Evolutionary conservation across 805 yeast species (phyloP).

Genomic region (Nakazawaea wickerhamii): DNA sequence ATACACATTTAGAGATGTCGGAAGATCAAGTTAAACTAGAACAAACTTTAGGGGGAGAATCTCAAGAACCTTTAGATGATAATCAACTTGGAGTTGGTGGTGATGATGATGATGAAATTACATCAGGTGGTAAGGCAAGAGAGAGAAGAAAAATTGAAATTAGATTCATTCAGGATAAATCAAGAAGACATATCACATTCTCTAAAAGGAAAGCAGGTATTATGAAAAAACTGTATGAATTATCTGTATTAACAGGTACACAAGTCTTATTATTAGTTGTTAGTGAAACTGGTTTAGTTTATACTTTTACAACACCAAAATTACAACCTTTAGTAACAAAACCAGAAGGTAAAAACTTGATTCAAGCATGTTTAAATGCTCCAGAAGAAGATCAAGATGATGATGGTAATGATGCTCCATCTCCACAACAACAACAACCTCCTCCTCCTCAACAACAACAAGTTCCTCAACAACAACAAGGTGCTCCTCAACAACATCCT

Average conservation of each 20-base stretch:
- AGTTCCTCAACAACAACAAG: slow-evolving; percentile 29
- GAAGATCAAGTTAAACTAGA: slow-evolving; percentile 13
- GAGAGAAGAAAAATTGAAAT: slow-evolving; percentile 89
- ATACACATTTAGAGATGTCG: slow-evolving; percentile 3
- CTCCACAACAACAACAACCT: slow-evolving; percentile 17
- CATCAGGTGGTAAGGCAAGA: slow-evolving; percentile 42
- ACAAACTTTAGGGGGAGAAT: slow-evolving; percentile 12
- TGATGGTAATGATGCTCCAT: slow-evolving; percentile 32
- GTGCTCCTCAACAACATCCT: slow-evolving; percentile 23
- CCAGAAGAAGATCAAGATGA: slow-evolving; percentile 81
- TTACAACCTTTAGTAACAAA: slow-evolving; percentile 96
- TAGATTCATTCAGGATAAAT: slow-evolving; percentile 94
- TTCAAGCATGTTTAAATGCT: slow-evolving; percentile 95
- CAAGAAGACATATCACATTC: slow-evolving; percentile 95
- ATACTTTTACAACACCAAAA: slow-evolving; percentile 98
- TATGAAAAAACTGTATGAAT: slow-evolving; percentile 99
- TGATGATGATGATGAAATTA: slow-evolving; percentile 50
- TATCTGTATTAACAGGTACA: slow-evolving; percentile 94
- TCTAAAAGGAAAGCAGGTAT: slow-evolving; percentile 98
- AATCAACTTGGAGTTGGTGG: slow-evolving; percentile 16
- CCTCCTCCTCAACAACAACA: slow-evolving; percentile 26
- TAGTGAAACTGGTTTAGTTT: slow-evolving; percentile 96
- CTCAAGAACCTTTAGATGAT: slow-evolving; percentile 12
- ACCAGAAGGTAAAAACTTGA: slow-evolving; percentile 93
- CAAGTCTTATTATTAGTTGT: slow-evolving; percentile 93